Conservation (phyloP, 352 stramenopile species). For the Globisporangium viniferum region DNA sequence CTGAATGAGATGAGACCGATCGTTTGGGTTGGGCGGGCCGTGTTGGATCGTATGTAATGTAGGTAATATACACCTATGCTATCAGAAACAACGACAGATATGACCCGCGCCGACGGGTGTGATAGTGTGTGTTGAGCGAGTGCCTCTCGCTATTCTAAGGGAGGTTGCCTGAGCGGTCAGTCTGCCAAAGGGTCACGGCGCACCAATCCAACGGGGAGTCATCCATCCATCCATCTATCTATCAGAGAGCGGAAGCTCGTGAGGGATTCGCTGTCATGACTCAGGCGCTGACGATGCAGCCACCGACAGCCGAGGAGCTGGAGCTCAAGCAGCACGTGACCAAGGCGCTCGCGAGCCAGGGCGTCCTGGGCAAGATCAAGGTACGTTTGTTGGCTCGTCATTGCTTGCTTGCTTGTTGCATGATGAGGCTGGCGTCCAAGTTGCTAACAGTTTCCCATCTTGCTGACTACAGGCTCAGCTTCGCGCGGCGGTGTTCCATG, state of each 20-base stretch:
- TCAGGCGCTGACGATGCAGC: neutral
- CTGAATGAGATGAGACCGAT: neutral
- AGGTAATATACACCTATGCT: slow-evolving; percentile 17
- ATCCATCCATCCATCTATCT: neutral
- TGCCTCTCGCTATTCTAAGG: neutral
- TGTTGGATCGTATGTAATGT: slow-evolving; percentile 17
- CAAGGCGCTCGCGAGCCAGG: slow-evolving; percentile 47
- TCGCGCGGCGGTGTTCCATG: slow-evolving; percentile 70
- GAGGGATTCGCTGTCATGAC: neutral
- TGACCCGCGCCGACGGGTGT: too few relatives aligned
- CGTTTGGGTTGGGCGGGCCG: neutral
- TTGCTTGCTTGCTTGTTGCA: neutral
- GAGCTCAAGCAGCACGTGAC: slow-evolving; percentile 66
- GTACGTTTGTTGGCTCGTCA: slow-evolving; percentile 16
- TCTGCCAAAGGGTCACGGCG: neutral
- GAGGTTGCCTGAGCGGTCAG: neutral
- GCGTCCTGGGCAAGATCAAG: slow-evolving; percentile 76
- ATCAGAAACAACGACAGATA: slow-evolving; percentile 1
- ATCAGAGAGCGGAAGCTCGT: neutral
- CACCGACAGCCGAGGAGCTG: slow-evolving; percentile 48
- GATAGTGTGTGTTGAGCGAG: neutral
- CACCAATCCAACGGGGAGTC: neutral
- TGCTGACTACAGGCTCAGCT: slow-evolving; percentile 47
- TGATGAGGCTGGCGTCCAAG: neutral
- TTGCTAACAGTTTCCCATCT: neutral